Evolutionary conservation across 768 basidiomycete species (phyloP).

Genomic region (Boletus rex-veris): DNA sequence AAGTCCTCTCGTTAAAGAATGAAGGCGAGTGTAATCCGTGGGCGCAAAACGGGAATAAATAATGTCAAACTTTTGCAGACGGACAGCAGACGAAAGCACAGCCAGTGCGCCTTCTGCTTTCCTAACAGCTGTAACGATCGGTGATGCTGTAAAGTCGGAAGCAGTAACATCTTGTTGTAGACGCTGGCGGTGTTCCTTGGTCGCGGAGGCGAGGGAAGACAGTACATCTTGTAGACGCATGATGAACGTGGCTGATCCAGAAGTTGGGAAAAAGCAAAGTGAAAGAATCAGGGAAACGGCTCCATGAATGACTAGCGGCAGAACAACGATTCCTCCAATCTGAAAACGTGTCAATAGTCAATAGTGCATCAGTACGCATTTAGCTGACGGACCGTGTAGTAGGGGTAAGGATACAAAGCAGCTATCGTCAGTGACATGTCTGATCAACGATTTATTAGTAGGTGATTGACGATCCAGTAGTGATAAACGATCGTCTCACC

Average conservation of each 20-base stretch:
- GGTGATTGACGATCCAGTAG: not conserved
- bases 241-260: constrained; percentile 59
- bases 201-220: constrained; percentile 42
- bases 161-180: constrained; percentile 41
- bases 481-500: constrained; percentile 34
- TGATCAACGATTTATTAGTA: constrained; percentile 19
- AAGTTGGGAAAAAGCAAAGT: constrained; percentile 56
- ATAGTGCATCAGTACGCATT: not conserved
- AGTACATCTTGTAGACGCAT: constrained; percentile 46
- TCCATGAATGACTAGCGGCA: constrained; percentile 60
- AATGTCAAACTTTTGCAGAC: constrained; percentile 57
- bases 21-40: constrained; percentile 51
- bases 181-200: constrained; percentile 44
- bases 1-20: constrained; percentile 47
- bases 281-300: constrained; percentile 52
- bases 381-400: constrained; percentile 43
- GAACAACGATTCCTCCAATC: constrained; percentile 48
- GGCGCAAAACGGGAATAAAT: constrained; percentile 59
- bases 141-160: constrained; percentile 28
- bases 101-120: constrained; percentile 49
- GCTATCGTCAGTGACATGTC: constrained; percentile 59
- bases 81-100: constrained; percentile 46
- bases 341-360: constrained; percentile 16
- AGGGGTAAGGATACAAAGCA: constrained; percentile 60
- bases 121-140: constrained; percentile 31